A percentile compares a stretch with the other conserved stretches of the same genome.
Evolutionary conservation across 2,329 filamentous ascomycete genomes (phyloP).

Genomic region (Nemania serpens): DNA sequence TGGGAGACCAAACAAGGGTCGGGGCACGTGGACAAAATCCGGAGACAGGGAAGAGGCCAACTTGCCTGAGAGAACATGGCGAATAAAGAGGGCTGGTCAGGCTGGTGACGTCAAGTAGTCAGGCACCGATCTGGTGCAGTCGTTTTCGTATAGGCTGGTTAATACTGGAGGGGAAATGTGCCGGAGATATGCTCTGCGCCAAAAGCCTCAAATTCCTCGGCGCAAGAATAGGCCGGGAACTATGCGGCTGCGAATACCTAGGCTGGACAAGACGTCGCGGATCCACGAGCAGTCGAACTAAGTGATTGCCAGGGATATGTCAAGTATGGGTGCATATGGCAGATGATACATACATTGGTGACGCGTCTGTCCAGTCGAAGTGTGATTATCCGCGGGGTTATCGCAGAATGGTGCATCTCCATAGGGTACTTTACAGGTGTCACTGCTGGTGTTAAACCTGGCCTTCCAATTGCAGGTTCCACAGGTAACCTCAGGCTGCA

Average conservation of each 20-base stretch:
- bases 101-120: constrained; percentile 22
- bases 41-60: neutral
- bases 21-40: neutral
- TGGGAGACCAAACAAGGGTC: neutral
- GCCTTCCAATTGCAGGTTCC: neutral
- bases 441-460: neutral
- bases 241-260: neutral
- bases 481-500: neutral
- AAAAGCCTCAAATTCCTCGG: neutral
- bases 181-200: constrained; percentile 1
- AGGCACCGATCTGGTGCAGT: neutral
- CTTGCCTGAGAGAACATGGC: constrained; percentile 31
- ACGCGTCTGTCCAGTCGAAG: constrained; percentile 20
- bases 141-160: neutral
- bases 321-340: neutral
- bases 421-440: neutral
- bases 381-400: constrained; percentile 21
- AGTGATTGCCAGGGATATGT: neutral
- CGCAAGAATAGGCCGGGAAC: neutral
- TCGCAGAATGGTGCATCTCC: neutral
- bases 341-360: neutral
- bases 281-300: neutral
- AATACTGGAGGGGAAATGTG: neutral
- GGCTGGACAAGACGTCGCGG: neutral
- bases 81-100: constrained; percentile 8